Percentiles rank a stretch among this genome's conserved stretches.
Conservation (phyloP, 257 asterid genomes). For the Petunia secreta region DNA sequence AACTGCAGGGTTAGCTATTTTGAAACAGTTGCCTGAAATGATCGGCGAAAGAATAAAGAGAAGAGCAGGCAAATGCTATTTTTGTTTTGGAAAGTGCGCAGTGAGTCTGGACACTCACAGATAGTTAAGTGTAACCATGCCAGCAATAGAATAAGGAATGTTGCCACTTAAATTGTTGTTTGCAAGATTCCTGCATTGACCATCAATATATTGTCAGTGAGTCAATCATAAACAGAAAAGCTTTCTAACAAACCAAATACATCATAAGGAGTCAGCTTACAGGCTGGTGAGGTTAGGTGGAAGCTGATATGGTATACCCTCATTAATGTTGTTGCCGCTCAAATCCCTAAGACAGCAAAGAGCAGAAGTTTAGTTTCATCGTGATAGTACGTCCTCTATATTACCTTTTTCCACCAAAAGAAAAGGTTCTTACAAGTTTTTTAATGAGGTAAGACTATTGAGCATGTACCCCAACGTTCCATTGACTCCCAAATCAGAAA, state of each 20-base stretch:
- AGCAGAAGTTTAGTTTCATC: background rate
- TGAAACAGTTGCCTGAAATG: conserved; percentile 22
- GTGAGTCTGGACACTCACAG: conserved; percentile 60
- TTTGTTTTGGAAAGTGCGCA: background rate
- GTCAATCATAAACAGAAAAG: conserved; percentile 27
- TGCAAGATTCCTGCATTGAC: conserved; percentile 80
- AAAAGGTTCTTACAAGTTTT: conserved; percentile 63
- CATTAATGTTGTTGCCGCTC: conserved; percentile 84
- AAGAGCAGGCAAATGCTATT: conserved; percentile 20
- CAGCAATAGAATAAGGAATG: conserved; percentile 75
- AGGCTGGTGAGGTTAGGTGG: conserved; percentile 87
- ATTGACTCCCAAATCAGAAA: conserved; percentile 75
- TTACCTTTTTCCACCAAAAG: background rate
- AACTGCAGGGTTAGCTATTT: conserved; percentile 33
- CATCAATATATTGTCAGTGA: conserved; percentile 21
- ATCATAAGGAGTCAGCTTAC: conserved; percentile 51
- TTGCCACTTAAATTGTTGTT: conserved; percentile 75
- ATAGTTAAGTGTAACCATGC: conserved; percentile 61
- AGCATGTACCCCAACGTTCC: conserved; percentile 93
- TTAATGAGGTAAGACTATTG: conserved; percentile 68
- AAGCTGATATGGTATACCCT: conserved; percentile 76
- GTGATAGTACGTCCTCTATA: conserved; percentile 9
- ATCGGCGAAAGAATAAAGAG: background rate
- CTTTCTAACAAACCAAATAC: conserved; percentile 30
- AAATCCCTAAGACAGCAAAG: conserved; percentile 68